phyloP scores from a whole-genome alignment of 2,329 filamentous ascomycete species.

The Arthrobotrys conoides region DNA sequence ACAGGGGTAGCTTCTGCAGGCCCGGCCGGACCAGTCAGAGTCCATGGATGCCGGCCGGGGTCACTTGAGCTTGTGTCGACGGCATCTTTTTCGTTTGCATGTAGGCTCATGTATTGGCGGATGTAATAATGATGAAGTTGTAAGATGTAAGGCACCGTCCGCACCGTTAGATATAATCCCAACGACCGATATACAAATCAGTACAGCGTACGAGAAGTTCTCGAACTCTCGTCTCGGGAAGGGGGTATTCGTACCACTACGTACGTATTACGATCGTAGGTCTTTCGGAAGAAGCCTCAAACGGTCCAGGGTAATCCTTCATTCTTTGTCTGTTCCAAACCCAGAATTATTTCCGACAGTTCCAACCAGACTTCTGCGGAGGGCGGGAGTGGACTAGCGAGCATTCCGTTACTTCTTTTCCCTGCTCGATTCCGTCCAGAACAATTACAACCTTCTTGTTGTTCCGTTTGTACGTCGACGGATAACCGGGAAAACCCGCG shows the following conservation, averaged over 20 bases:
- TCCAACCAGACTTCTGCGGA: not conserved
- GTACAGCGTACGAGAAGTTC: not conserved
- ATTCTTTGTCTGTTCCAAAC: too few relatives aligned
- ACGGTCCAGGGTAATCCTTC: not conserved
- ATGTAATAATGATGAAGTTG: conserved; percentile 13
- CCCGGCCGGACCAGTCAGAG: conserved; percentile 21
- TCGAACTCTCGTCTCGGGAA: too few relatives aligned
- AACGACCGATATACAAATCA: not conserved
- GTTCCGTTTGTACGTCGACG: not conserved
- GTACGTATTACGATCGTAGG: not conserved
- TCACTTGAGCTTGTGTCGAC: conserved; percentile 33
- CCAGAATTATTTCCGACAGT: too few relatives aligned
- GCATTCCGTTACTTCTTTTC: conserved; percentile 10
- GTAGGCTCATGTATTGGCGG: conserved; percentile 17
- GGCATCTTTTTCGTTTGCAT: conserved; percentile 24
- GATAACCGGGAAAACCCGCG: not conserved
- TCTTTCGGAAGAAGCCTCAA: conserved; percentile 4
- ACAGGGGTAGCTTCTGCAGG: conserved; percentile 35
- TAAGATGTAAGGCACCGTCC: conserved; percentile 30
- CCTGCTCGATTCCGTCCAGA: conserved; percentile 15
- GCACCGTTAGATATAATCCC: conserved; percentile 12
- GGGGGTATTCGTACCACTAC: too few relatives aligned
- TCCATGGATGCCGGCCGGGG: conserved; percentile 20
- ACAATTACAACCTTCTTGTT: too few relatives aligned
- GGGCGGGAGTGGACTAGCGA: conserved; percentile 25